Percentiles rank a stretch among this genome's conserved stretches.
phyloP scores from a whole-genome alignment of 2,329 filamentous ascomycete genomes.

The Pyricularia pennisetigena region DNA sequence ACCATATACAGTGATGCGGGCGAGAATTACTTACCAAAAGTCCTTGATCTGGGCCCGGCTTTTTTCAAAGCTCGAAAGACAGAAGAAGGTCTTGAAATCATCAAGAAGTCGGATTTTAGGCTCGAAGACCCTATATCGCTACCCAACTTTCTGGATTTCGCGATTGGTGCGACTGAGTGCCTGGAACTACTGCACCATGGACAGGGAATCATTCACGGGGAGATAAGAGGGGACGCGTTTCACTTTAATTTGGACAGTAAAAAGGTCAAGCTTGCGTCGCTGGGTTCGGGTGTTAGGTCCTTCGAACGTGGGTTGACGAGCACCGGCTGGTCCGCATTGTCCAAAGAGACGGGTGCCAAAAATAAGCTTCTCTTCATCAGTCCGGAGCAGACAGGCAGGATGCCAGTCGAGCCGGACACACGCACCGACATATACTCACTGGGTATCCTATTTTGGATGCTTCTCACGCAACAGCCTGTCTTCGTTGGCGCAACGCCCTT shows the following conservation, averaged over 20 bases:
- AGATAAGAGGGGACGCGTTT: constrained; percentile 84
- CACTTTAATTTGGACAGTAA: constrained; percentile 68
- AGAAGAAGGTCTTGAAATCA: constrained; percentile 38
- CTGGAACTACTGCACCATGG: constrained; percentile 87
- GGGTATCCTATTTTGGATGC: constrained; percentile 80
- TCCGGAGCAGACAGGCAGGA: constrained; percentile 86
- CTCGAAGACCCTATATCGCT: constrained; percentile 57
- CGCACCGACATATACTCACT: constrained; percentile 91
- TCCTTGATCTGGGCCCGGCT: constrained; percentile 70
- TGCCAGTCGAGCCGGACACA: constrained; percentile 85
- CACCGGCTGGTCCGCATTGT: constrained; percentile 76
- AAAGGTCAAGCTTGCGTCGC: constrained; percentile 69
- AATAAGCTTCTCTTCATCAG: constrained; percentile 88
- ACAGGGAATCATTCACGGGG: constrained; percentile 77
- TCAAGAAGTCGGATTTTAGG: constrained; percentile 28
- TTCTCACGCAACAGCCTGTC: constrained; percentile 69
- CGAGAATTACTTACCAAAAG: constrained; percentile 57
- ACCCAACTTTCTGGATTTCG: constrained; percentile 77
- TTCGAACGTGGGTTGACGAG: constrained; percentile 86
- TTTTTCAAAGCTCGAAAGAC: constrained; percentile 50
- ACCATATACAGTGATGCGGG: constrained; percentile 76
- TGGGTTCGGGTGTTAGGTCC: constrained; percentile 76
- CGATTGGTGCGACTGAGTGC: constrained; percentile 77
- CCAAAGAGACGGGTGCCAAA: constrained; percentile 75
- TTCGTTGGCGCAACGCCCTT: constrained; percentile 74